phyloP scores from a whole-genome alignment of 2,329 filamentous ascomycete species.

The Colletotrichum eleusines region DNA sequence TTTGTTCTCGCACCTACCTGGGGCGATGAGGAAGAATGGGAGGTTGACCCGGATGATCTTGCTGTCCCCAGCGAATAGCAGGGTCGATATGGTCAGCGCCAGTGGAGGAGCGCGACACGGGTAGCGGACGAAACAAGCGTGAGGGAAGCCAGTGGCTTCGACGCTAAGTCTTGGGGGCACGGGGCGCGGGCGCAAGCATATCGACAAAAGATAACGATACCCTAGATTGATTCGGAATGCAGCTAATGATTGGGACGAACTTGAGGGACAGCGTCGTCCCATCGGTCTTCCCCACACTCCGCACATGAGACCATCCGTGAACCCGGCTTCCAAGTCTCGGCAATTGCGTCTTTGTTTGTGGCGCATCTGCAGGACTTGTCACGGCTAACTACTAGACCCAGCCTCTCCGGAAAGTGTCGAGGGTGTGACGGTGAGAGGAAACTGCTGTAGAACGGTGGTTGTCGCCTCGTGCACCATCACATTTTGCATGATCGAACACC shows the following conservation, averaged over 20 bases:
- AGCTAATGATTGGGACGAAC: conserved; percentile 34
- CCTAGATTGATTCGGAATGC: conserved; percentile 33
- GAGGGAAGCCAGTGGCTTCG: conserved; percentile 6
- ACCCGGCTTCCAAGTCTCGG: conserved; percentile 10
- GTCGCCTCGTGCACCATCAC: not conserved
- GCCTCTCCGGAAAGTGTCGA: not conserved
- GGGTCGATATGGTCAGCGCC: not conserved
- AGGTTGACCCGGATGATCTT: conserved; percentile 53
- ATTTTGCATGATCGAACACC: not conserved
- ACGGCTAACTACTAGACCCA: not conserved
- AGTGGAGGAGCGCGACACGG: not conserved
- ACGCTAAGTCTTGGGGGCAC: conserved; percentile 9
- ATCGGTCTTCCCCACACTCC: conserved; percentile 41
- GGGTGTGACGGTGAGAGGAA: conserved; percentile 1
- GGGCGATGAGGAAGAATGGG: conserved; percentile 69
- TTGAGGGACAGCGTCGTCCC: conserved; percentile 28
- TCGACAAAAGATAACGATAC: conserved; percentile 39
- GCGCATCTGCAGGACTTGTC: not conserved
- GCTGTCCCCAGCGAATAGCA: conserved; percentile 11
- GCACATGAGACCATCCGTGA: conserved; percentile 29
- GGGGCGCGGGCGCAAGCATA: not conserved
- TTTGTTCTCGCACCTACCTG: conserved; percentile 71
- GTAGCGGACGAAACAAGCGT: not conserved
- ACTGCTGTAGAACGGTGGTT: not conserved
- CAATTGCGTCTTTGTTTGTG: conserved; percentile 1